Evolutionary conservation across 2,329 filamentous ascomycete species (phyloP), one percentile per base, ranked within the genome.

Genomic region (Aureobasidium sp.): DNA sequence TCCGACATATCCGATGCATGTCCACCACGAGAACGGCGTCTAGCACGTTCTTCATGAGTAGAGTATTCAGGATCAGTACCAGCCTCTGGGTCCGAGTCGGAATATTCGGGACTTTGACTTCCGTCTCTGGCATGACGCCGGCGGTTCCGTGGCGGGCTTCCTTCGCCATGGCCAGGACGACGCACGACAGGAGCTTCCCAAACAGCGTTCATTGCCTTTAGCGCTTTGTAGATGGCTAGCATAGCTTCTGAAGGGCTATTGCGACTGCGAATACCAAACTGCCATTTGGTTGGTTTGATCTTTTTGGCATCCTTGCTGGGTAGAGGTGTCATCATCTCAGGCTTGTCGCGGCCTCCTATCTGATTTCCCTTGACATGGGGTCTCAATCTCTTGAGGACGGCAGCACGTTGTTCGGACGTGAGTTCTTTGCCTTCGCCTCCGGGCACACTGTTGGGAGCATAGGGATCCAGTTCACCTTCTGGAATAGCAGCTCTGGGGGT

Each of bases 211-310:
- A 97, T 87, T 67, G 92, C 92, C 64, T 87, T 82, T 47, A 99
- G 79, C 0, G 94, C 92, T 73, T 93, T 91, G 80, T 97, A 97
- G 62, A 99, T 94, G 70, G 93, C 97, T 29, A 96, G 79, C 74
- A 99, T 88, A 0, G 94, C 94, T 74, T 99, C 94, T 69, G 92
- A 91, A 0, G 94, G 94, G 62, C 91, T 89, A 70, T 97, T 99
- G 53, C 94, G 86, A 49, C 91, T 96, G 41, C 94, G 85, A 65
- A 99, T 99, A 62, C 94, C 94, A 72, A 99, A 99, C 73, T 99
- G 94, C 94, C 94, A 99, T 67, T 93, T 90, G 17, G 92, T 90
- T 1, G 89, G 89, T 70, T 90, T 91, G 5, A 81, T 77, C 73
- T 90, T 91, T 56, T 70, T 71, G 22, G 42, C 63, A 51, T 56